phyloP scores from a whole-genome alignment of 2,329 filamentous ascomycete genomes.

The Aspergillus fumigatiaffinis region DNA sequence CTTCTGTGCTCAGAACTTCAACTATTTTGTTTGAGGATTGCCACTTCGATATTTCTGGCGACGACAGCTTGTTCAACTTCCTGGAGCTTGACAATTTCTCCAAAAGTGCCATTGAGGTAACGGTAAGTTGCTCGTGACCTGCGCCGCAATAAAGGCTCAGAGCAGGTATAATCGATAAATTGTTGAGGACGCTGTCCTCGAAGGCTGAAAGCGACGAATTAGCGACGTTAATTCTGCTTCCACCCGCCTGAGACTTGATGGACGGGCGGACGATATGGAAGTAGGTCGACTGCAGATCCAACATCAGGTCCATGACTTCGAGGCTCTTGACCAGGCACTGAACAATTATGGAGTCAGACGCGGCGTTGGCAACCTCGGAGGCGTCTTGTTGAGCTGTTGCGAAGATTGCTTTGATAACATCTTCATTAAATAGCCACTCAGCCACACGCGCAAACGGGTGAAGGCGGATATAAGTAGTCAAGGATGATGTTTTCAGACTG shows the following conservation, averaged over 20 bases:
- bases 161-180: constrained; percentile 73
- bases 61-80: constrained; percentile 70
- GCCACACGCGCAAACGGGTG: constrained; percentile 93
- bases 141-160: constrained; percentile 84
- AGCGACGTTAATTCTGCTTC: constrained; percentile 59
- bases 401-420: constrained; percentile 76
- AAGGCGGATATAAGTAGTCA: constrained; percentile 75
- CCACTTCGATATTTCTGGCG: constrained; percentile 57
- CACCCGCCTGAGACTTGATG: constrained; percentile 62
- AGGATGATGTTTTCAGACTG: constrained; percentile 68
- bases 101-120: constrained; percentile 75
- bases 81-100: constrained; percentile 82
- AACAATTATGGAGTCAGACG: constrained; percentile 75
- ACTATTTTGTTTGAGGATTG: constrained; percentile 77
- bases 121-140: constrained; percentile 73
- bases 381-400: constrained; percentile 72
- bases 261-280: constrained; percentile 80
- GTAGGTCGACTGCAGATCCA: constrained; percentile 88
- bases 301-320: constrained; percentile 74
- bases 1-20: constrained; percentile 77
- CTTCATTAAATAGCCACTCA: constrained; percentile 97
- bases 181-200: constrained; percentile 83
- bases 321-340: constrained; percentile 75
- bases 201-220: constrained; percentile 81
- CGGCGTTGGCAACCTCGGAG: constrained; percentile 65